phyloP scores from a whole-genome alignment of 495 filamentous ascomycete species.

The Neurospora sp. region DNA sequence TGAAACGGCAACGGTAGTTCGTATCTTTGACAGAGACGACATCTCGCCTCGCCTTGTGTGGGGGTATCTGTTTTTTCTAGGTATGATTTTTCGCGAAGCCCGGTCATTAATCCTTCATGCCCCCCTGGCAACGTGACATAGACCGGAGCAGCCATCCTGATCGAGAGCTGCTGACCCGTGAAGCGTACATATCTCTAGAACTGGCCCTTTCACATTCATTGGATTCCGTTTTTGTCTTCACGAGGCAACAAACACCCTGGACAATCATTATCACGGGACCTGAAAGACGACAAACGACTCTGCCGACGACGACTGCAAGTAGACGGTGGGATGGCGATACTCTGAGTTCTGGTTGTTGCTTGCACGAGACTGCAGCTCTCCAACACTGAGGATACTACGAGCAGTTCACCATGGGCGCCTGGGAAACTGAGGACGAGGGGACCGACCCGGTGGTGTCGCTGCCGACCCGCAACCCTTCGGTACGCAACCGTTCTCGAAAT shows the following conservation, averaged over 20 bases:
- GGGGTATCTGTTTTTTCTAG: neutral
- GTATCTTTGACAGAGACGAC: neutral
- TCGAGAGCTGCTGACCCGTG: neutral
- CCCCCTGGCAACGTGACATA: neutral
- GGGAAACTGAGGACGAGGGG: constrained; percentile 50
- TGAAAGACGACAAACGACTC: neutral
- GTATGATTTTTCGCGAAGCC: neutral
- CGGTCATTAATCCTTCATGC: neutral
- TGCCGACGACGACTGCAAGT: neutral
- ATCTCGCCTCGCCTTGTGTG: neutral
- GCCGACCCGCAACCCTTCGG: constrained; percentile 50
- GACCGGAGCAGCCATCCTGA: neutral
- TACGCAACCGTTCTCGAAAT: constrained; percentile 51
- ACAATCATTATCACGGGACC: neutral
- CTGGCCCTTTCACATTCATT: neutral
- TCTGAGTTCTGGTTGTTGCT: neutral
- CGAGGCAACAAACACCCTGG: neutral
- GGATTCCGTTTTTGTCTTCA: constrained; percentile 2
- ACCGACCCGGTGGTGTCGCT: constrained; percentile 39
- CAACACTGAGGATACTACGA: neutral
- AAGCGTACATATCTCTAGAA: neutral
- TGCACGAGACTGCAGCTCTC: constrained; percentile 7
- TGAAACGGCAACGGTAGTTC: neutral
- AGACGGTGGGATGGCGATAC: constrained; percentile 11
- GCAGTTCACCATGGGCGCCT: constrained; percentile 30